Percentiles rank a stretch among this genome's conserved stretches.
Evolutionary conservation across 2,329 filamentous ascomycete species (phyloP).

Genomic region (Calonectria ilicicola): DNA sequence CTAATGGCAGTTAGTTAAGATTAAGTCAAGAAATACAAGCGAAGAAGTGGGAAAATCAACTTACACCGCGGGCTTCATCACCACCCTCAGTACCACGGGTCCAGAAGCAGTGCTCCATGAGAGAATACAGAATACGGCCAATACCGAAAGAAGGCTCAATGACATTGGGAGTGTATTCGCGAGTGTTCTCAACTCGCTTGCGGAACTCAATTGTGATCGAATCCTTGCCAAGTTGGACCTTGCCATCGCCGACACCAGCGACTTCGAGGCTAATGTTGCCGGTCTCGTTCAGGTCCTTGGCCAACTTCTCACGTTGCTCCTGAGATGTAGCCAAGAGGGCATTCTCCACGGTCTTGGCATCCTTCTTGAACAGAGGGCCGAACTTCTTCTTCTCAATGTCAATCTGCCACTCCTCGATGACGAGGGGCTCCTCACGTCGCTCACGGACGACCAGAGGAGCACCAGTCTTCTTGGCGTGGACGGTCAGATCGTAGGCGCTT

Average conservation of each 20-base stretch:
- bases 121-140: slow-evolving; percentile 89
- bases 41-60: slow-evolving; percentile 48
- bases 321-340: slow-evolving; percentile 83
- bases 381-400: slow-evolving; percentile 96
- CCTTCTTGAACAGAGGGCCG: slow-evolving; percentile 94
- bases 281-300: slow-evolving; percentile 77
- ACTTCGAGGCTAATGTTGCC: slow-evolving; percentile 86
- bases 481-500: slow-evolving; percentile 92
- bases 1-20: slow-evolving; percentile 41
- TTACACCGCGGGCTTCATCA: slow-evolving; percentile 85
- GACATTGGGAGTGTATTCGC: slow-evolving; percentile 95
- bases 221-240: slow-evolving; percentile 83
- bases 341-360: slow-evolving; percentile 86
- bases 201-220: slow-evolving; percentile 86
- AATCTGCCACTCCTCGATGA: slow-evolving; percentile 88
- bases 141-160: slow-evolving; percentile 99
- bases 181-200: slow-evolving; percentile 83
- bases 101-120: slow-evolving; percentile 98
- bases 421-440: slow-evolving; percentile 80
- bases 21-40: neutral
- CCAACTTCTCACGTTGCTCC: slow-evolving; percentile 82
- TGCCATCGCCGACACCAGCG: slow-evolving; percentile 73
- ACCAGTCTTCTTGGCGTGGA: slow-evolving; percentile 94
- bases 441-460: slow-evolving; percentile 88
- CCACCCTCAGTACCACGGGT: slow-evolving; percentile 73